These are phyloP conservation scores for Phytophthora pseudosyringae DNA, from an alignment of 352 stramenopile genomes.

Conservation along the genomic window DNA sequence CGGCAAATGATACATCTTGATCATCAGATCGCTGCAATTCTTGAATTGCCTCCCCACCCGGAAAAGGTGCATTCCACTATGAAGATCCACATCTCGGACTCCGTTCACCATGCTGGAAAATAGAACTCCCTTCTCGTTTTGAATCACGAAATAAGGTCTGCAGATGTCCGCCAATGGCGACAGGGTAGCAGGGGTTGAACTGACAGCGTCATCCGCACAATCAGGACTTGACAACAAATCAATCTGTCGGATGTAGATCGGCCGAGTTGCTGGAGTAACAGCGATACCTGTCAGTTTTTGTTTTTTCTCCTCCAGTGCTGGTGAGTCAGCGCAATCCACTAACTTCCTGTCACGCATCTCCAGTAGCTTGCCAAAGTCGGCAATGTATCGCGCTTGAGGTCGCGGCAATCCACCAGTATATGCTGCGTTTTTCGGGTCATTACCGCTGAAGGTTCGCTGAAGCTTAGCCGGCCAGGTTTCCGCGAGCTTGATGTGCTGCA, in stretches of 20 bases:
- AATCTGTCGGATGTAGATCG: slow-evolving; percentile 85
- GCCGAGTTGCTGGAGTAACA: slow-evolving; percentile 68
- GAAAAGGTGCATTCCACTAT: slow-evolving; percentile 63
- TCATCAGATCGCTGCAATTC: slow-evolving; percentile 68
- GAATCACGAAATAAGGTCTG: slow-evolving; percentile 87
- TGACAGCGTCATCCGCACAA: slow-evolving; percentile 16
- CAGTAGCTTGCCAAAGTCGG: slow-evolving; percentile 78
- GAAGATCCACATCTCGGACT: slow-evolving; percentile 69
- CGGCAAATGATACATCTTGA: slow-evolving; percentile 92
- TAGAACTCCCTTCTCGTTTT: slow-evolving; percentile 86
- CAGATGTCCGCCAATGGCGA: slow-evolving; percentile 43
- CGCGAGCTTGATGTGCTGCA: slow-evolving; percentile 76
- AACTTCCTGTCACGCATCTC: slow-evolving; percentile 79
- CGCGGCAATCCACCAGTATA: slow-evolving; percentile 75
- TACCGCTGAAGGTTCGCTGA: slow-evolving; percentile 76
- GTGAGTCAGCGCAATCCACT: slow-evolving; percentile 46
- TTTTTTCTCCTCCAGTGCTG: slow-evolving; percentile 67
- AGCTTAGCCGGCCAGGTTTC: slow-evolving; percentile 82
- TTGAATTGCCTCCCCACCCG: slow-evolving; percentile 67
- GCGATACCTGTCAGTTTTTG: slow-evolving; percentile 82
- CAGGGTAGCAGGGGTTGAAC: neutral
- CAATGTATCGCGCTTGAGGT: slow-evolving; percentile 80
- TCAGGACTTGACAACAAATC: slow-evolving; percentile 51
- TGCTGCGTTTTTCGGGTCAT: slow-evolving; percentile 70
- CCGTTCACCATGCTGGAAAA: slow-evolving; percentile 90